Percentiles rank a stretch among this genome's conserved stretches.
Evolutionary conservation across 78 protist genomes (phyloP).

Genomic region (slime mould (Dictyostelium discoideum)): dicty_2.7 NC_007090.3:2695001-2695500

Average conservation of each 20-base stretch:
- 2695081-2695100: neutral
- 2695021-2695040: neutral
- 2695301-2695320: neutral
- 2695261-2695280: slow-evolving; percentile 2
- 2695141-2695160: slow-evolving; percentile 1
- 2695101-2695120: neutral
- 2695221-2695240: neutral
- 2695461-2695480: slow-evolving; percentile 3
- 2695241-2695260: neutral
- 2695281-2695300: neutral
- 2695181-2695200: neutral
- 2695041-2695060: neutral
- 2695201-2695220: neutral
- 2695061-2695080: slow-evolving; percentile 4
- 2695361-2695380: neutral
- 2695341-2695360: neutral
- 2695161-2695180: neutral
- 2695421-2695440: neutral
- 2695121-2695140: neutral
- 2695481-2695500: neutral
- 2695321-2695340: neutral
- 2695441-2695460: neutral
- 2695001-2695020: neutral
- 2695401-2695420: neutral
- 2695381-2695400: too few species aligned